Conservation (phyloP, 1,139 yeast genomes). For the Pichia norvegensis region DNA sequence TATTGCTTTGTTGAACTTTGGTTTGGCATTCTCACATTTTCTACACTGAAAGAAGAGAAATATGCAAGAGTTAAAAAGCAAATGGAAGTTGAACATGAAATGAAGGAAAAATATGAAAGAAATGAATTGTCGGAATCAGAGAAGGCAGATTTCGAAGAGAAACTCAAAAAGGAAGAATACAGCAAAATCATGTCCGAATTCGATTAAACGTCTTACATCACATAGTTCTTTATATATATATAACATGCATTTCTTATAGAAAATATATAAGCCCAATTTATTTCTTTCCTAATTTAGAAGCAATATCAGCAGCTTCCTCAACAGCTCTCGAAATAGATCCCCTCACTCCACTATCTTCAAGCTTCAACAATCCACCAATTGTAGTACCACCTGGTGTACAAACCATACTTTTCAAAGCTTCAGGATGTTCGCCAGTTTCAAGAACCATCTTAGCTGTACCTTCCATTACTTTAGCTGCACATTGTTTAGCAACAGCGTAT, state of each 20-base stretch:
- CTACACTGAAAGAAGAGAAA: slow-evolving; percentile 58
- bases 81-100: slow-evolving; percentile 35
- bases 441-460: slow-evolving; percentile 93
- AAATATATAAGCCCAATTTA: slow-evolving; percentile 20
- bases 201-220: slow-evolving; percentile 5
- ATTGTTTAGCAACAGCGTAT: slow-evolving; percentile 67
- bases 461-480: slow-evolving; percentile 93
- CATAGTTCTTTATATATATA: too few relatives aligned
- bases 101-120: slow-evolving; percentile 25
- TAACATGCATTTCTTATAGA: too few relatives aligned
- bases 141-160: slow-evolving; percentile 16
- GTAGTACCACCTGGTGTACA: slow-evolving; percentile 99
- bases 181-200: slow-evolving; percentile 27
- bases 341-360: slow-evolving; percentile 90
- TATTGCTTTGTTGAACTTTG: slow-evolving; percentile 64
- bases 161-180: slow-evolving; percentile 24
- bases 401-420: slow-evolving; percentile 75
- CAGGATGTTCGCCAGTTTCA: slow-evolving; percentile 87
- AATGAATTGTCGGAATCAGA: slow-evolving; percentile 24
- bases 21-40: slow-evolving; percentile 59
- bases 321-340: slow-evolving; percentile 82
- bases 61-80: slow-evolving; percentile 25
- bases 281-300: slow-evolving; percentile 71
- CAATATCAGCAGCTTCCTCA: slow-evolving; percentile 82
- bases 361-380: slow-evolving; percentile 84